Conservation (phyloP, 169 alveolate genomes). For the Miamiensis avidus region DNA sequence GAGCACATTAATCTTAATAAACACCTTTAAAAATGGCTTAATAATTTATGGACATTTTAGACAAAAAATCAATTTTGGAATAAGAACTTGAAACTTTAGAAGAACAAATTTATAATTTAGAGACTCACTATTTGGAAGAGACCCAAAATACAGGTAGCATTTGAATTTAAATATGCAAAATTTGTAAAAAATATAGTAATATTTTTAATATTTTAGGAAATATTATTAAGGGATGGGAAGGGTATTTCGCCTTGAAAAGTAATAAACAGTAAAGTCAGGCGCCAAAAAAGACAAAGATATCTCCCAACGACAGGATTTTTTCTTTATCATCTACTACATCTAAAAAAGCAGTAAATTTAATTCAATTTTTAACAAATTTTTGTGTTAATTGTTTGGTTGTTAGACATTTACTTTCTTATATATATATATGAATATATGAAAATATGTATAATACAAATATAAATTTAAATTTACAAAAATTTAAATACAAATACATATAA, state of each 20-base stretch:
- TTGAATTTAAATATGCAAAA: background rate
- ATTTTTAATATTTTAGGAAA: constrained; percentile 10
- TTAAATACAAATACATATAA: too few relatives aligned
- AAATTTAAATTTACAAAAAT: too few relatives aligned
- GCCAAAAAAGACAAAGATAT: constrained; percentile 3
- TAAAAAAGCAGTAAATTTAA: background rate
- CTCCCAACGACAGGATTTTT: constrained; percentile 8
- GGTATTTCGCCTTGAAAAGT: constrained; percentile 6
- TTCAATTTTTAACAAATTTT: too few relatives aligned
- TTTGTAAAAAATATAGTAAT: background rate
- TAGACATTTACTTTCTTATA: too few relatives aligned
- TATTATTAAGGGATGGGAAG: constrained; percentile 23
- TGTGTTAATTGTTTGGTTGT: too few relatives aligned
- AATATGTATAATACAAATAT: too few relatives aligned
- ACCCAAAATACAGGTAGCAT: constrained; percentile 57
- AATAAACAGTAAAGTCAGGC: background rate
- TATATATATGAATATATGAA: too few relatives aligned
- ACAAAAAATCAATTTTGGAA: too few relatives aligned
- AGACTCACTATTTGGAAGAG: constrained; percentile 59
- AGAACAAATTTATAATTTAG: constrained; percentile 56
- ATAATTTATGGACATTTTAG: too few relatives aligned
- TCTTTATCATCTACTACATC: constrained; percentile 18
- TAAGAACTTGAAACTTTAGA: constrained; percentile 60
- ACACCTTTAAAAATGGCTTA: too few relatives aligned
- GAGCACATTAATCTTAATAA: too few relatives aligned